Evolutionary conservation across 1,139 yeast genomes (phyloP).

Genomic region (Yamadazyma dendronema): DNA sequence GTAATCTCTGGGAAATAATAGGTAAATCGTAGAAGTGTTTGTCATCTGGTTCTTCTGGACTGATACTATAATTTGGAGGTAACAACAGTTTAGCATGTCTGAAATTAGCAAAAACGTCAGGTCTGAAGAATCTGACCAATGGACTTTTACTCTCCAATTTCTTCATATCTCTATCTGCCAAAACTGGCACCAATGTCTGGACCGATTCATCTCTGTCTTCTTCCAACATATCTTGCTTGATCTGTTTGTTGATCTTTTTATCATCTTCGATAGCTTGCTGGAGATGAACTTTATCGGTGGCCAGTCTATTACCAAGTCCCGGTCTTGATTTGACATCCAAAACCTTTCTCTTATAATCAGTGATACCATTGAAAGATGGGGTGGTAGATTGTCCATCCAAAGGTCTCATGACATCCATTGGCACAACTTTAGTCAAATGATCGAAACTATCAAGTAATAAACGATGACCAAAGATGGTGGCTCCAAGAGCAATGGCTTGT

Average conservation of each 20-base stretch:
- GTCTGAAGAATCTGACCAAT: conserved; percentile 54
- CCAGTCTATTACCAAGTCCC: neutral
- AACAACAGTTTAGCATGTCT: conserved; percentile 52
- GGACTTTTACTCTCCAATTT: conserved; percentile 26
- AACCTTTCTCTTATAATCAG: conserved; percentile 37
- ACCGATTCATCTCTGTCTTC: conserved; percentile 17
- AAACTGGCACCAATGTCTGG: conserved; percentile 34
- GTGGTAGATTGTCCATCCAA: conserved; percentile 70
- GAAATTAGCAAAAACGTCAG: conserved; percentile 62
- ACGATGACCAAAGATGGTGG: conserved; percentile 66
- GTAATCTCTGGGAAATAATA: conserved; percentile 61
- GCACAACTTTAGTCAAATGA: conserved; percentile 55
- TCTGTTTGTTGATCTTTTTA: conserved; percentile 16
- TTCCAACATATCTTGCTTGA: conserved; percentile 22
- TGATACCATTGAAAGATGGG: conserved; percentile 44
- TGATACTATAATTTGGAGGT: conserved; percentile 47
- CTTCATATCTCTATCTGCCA: conserved; percentile 55
- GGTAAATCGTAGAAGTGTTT: conserved; percentile 66
- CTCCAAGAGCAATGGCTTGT: conserved; percentile 61
- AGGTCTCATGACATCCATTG: conserved; percentile 67
- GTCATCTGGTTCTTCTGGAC: conserved; percentile 28
- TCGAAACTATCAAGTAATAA: conserved; percentile 62
- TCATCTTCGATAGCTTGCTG: conserved; percentile 16
- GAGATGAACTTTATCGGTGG: conserved; percentile 16
- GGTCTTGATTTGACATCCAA: conserved; percentile 17